These are phyloP conservation scores for Sphaerulina musiva DNA, from an alignment of 2,329 filamentous ascomycete species.

Conservation along the genomic window DNA sequence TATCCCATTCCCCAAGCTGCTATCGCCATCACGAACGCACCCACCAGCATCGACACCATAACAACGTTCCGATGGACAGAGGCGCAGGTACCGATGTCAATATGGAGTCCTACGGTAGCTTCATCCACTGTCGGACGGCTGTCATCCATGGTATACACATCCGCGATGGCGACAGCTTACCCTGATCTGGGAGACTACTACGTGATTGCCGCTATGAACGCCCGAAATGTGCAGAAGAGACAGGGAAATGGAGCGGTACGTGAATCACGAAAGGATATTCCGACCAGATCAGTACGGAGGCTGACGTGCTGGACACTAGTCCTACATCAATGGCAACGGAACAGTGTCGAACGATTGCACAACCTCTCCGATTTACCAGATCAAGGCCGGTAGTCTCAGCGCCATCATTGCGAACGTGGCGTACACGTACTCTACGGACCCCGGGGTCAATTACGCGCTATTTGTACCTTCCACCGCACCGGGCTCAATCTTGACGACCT, in stretches of 20 bases:
- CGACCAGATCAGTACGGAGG: not conserved
- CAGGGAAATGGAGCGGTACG: conserved; percentile 9
- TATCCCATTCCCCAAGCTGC: conserved; percentile 22
- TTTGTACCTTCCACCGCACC: conserved; percentile 27
- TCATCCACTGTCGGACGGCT: not conserved
- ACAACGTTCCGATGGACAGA: conserved; percentile 28
- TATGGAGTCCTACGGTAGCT: not conserved
- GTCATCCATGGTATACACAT: not conserved
- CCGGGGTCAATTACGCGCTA: conserved; percentile 19
- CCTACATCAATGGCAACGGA: conserved; percentile 25
- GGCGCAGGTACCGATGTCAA: conserved; percentile 7
- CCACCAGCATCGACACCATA: conserved; percentile 26
- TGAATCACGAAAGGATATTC: not conserved
- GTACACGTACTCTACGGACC: conserved; percentile 28
- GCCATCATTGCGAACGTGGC: conserved; percentile 23
- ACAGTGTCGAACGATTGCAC: conserved; percentile 31
- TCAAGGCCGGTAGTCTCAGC: conserved; percentile 25
- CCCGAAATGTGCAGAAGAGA: conserved; percentile 6
- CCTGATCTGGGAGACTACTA: conserved; percentile 9
- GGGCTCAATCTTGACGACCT: conserved; percentile 25
- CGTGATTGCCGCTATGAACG: conserved; percentile 7
- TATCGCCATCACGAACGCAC: conserved; percentile 29
- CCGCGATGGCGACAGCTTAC: not conserved
- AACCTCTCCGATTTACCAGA: conserved; percentile 26
- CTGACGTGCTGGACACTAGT: conserved; percentile 6